These are phyloP conservation scores for Chloroidium sp. DNA, from an alignment of 163 green algal genomes.

Conservation along the genomic window DNA sequence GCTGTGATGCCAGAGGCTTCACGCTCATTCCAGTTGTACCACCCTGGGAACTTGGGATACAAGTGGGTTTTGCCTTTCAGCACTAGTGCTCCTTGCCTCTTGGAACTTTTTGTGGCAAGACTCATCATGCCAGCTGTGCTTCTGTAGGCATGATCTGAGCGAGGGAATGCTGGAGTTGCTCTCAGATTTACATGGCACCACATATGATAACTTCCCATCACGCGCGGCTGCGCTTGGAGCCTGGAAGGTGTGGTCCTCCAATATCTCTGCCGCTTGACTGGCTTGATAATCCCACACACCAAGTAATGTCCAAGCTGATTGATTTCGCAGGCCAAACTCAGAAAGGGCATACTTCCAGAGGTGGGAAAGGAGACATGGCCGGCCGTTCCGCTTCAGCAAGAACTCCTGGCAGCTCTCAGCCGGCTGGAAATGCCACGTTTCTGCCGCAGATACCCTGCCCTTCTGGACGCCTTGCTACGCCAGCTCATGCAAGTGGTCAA, in stretches of 20 bases:
- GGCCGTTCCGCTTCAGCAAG: background rate
- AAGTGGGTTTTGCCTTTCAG: too few species aligned
- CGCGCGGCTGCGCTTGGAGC: background rate
- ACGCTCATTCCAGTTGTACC: too few species aligned
- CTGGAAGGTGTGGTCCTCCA: background rate
- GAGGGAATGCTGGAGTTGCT: background rate
- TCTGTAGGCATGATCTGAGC: background rate
- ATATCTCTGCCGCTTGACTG: too few species aligned
- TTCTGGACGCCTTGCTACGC: constrained; percentile 75
- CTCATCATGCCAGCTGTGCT: too few species aligned
- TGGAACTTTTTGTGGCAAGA: too few species aligned
- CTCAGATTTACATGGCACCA: background rate
- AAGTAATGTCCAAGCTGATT: too few species aligned
- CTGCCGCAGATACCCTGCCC: constrained; percentile 69
- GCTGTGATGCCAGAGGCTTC: too few species aligned
- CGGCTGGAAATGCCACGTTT: constrained; percentile 88
- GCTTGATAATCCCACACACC: too few species aligned
- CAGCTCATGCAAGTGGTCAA: constrained; percentile 78
- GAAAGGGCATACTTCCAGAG: background rate
- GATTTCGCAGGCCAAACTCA: background rate
- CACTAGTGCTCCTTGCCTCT: too few species aligned
- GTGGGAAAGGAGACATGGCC: background rate
- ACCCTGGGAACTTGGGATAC: too few species aligned
- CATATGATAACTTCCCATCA: background rate
- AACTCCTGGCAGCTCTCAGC: constrained; percentile 53